Base-by-base conservation (phyloP, 345 rosid species). In the Excoecaria cochinchinensis region DNA sequence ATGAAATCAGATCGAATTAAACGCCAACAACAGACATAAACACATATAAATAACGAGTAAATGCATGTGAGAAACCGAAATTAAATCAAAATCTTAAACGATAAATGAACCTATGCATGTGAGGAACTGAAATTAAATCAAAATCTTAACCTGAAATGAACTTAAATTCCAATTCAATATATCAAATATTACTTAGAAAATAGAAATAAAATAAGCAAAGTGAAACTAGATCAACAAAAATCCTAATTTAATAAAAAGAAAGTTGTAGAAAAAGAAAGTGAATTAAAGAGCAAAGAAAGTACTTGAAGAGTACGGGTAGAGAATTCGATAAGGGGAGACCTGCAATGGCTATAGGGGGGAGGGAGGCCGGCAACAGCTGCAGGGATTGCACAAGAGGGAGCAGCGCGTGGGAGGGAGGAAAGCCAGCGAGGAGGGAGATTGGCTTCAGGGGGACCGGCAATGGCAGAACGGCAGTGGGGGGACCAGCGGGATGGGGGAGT, bases 251-350 rank as follows among this genome's bases (percentile, higher is more conserved):
- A n/a, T n/a, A n/a, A n/a, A n/a, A n/a, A n/a, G 16, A 62, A 62
- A 36, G 22, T 24, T 25, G 3, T 0, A 72, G 19, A 39, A 14
- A 53, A 14, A 69, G n/a, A 50, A 47, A 47, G 13, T 1, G 11
- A 22, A 4, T 17, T 14, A 59, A 46, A 52, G 73, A 31, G 74
- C 57, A 48, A 11, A 5, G 40, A 22, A 12, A 4, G 68, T 85
- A 92, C 98, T 83, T 92, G 98, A 79, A 94, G 97, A 80, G 98
- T 94, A 57, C 97, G 98, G 38, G 98, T 92, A 71, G 97, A 96
- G 88, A 94, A 94, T 85, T 94, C 97, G 69, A 94, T n/a, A n/a
- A n/a, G n/a, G n/a, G n/a, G n/a, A n/a, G n/a, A n/a, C n/a, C n/a
- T n/a, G n/a, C n/a, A n/a, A n/a, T n/a, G n/a, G n/a, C n/a, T n/a